phyloP scores from a whole-genome alignment of 306 rosid species.

The Corylus avellana region DNA sequence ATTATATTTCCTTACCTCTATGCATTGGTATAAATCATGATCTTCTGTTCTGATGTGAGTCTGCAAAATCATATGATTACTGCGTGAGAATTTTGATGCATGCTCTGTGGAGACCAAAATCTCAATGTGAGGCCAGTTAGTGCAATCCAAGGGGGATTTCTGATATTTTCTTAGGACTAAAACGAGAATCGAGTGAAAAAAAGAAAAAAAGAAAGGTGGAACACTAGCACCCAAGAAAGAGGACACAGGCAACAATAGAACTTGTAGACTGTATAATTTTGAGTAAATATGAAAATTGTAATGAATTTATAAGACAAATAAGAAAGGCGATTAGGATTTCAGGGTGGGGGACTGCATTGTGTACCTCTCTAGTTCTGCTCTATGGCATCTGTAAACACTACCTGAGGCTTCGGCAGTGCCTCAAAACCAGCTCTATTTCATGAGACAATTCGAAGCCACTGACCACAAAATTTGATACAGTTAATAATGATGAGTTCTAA shows the following conservation, averaged over 20 bases:
- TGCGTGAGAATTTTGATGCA: background rate
- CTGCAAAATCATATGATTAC: conserved; percentile 58
- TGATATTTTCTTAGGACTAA: background rate
- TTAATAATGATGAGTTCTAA: background rate
- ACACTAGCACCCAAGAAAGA: background rate
- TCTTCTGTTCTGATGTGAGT: conserved; percentile 76
- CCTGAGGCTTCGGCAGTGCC: background rate
- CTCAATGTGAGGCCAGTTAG: background rate
- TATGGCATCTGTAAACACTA: background rate
- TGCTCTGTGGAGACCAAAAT: background rate
- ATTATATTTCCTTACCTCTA: conserved; percentile 55
- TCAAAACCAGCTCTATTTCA: background rate
- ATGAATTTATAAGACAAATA: background rate
- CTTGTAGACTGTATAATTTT: background rate
- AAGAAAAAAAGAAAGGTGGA: background rate
- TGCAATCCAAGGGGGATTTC: background rate
- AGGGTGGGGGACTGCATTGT: background rate
- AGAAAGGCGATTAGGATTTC: background rate
- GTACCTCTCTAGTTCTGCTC: background rate
- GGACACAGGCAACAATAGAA: background rate
- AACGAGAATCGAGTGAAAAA: conserved; percentile 11
- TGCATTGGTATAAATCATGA: conserved; percentile 72
- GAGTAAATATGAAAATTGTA: background rate
- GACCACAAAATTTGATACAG: background rate
- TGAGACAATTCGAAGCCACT: background rate